Evolutionary conservation across 495 filamentous ascomycete genomes (phyloP).

Genomic region (Aspergillus nidulans): DNA sequence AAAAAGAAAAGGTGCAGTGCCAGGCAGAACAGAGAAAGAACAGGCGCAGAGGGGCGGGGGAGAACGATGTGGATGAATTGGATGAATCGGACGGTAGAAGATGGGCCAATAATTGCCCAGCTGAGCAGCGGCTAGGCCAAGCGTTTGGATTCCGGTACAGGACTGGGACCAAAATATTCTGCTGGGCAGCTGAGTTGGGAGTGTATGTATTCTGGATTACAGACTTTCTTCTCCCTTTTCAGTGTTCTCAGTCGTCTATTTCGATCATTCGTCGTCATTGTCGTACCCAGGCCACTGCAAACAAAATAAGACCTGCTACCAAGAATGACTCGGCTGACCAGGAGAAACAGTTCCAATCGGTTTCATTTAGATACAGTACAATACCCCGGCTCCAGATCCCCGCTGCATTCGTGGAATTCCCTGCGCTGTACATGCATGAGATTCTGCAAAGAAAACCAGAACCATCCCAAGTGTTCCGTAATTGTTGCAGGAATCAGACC

Average conservation of each 20-base stretch:
- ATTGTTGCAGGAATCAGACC: background rate
- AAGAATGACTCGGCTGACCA: background rate
- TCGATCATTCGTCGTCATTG: too few relatives aligned
- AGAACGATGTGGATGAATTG: conserved; percentile 10
- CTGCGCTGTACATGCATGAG: background rate
- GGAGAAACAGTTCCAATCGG: background rate
- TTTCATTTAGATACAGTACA: background rate
- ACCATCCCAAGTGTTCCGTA: background rate
- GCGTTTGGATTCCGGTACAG: background rate
- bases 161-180: background rate
- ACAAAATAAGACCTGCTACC: too few relatives aligned
- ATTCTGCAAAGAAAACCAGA: background rate
- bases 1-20: conserved; percentile 11
- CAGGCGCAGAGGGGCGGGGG: conserved; percentile 3
- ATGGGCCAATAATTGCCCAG: conserved; percentile 6
- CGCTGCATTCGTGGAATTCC: background rate
- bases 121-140: background rate
- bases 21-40: conserved; percentile 1
- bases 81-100: conserved; percentile 10
- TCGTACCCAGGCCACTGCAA: too few relatives aligned
- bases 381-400: background rate
- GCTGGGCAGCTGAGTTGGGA: background rate
- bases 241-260: too few relatives aligned
- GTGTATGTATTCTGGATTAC: background rate
- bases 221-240: background rate